A percentile compares a stretch with the other conserved stretches of the same genome.
These are phyloP conservation scores for Morella rubra DNA, from an alignment of 306 rosid genomes.

Conservation along the genomic window DNA sequence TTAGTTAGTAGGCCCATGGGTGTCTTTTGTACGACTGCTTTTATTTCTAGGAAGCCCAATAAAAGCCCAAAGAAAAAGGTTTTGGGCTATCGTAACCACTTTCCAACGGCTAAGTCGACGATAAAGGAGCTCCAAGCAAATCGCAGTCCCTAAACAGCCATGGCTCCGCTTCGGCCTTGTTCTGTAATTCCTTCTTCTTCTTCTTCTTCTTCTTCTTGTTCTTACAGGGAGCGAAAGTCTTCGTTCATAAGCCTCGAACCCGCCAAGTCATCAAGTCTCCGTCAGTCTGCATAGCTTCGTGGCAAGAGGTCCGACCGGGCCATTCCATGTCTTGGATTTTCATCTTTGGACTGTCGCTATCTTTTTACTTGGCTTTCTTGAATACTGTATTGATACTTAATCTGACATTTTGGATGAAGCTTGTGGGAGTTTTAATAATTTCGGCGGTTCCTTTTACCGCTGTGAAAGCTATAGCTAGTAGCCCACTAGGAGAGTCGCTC, in stretches of 20 bases:
- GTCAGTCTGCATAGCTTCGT: conserved; percentile 61
- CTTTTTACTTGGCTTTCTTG: neutral
- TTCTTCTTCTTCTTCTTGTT: conserved; percentile 38
- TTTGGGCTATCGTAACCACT: neutral
- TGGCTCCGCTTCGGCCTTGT: conserved; percentile 33
- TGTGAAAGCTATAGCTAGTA: conserved; percentile 84
- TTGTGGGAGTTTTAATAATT: conserved; percentile 79
- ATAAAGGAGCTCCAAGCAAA: neutral
- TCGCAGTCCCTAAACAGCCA: neutral
- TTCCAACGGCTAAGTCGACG: neutral
- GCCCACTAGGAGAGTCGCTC: conserved; percentile 82
- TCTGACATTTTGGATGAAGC: conserved; percentile 37
- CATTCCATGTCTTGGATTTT: neutral
- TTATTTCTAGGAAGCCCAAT: neutral
- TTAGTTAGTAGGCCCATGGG: neutral
- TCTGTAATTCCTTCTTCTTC: conserved; percentile 13
- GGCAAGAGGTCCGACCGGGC: conserved; percentile 74
- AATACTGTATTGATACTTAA: neutral
- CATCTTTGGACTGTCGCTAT: neutral
- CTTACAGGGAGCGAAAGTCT: conserved; percentile 2
- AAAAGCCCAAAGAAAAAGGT: neutral
- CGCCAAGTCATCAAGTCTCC: conserved; percentile 8
- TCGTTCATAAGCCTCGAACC: conserved; percentile 22
- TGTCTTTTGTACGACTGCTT: too few species aligned
- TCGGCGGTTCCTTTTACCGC: conserved; percentile 92